Evolutionary conservation across 768 basidiomycete species (phyloP), one percentile per base, ranked within the genome.

Genomic region (Boletus tylopilopsis): DNA sequence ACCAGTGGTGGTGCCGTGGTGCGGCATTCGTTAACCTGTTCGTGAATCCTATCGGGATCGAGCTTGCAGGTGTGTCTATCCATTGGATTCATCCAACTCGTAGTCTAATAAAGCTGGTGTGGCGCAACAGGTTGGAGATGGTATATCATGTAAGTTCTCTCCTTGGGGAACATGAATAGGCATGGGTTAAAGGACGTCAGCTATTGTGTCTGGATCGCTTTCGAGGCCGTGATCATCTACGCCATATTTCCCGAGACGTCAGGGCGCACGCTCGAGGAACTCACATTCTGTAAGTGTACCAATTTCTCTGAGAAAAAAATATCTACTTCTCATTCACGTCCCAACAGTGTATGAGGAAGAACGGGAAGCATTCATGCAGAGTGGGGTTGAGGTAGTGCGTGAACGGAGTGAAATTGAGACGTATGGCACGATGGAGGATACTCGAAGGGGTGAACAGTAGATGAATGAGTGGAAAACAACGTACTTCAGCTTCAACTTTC

Each of bases 1-100:
- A 79, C 70, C 80, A 84, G 55, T 79, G 74, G 72, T 80, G 76
- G 64, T 71, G 73, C 40, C 76, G 81, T 12, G 64, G 72, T 3
- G 54, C 25, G 6, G 49, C 19, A n/a, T 56, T 61, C 27, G 6
- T 56, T 22, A 30, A 10, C 8, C 53, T 47, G 27, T 33, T 61
- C 15, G 47, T 60, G 11, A 35, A 56, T 34, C 61, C 60, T 10
- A 63, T 61, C 27, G 60, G 60, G 1, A 56, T 61, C 2, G 45
- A 56, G 0, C 22, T 33, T 5, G 47, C 38, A 23, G 60, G 60
- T 53, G 36, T 4, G 48, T 44, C 16, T 27, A 19, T 27, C 4
- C 24, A 16, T 18, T 36, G 13, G 21, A 6, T 38, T 4, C 4
- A 10, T 2, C 21, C 12, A 3, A 12, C 24, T 13, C 10, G 15